Conservation (phyloP, 345 rosid genomes). For the Psidium friedrichsthalianum region DNA sequence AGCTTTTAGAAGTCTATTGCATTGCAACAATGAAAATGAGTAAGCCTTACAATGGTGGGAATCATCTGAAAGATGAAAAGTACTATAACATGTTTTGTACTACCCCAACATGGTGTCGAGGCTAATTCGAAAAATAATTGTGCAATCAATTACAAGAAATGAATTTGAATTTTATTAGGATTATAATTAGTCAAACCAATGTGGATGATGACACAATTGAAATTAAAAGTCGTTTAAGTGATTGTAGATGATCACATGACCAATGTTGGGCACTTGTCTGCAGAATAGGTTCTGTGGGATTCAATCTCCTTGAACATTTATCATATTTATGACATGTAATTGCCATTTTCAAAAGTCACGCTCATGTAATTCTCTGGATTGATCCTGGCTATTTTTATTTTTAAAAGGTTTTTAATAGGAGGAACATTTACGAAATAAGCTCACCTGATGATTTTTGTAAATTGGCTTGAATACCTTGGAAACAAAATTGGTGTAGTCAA, state of each 20-base stretch:
- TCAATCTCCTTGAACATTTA: background rate
- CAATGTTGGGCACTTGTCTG: background rate
- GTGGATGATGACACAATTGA: background rate
- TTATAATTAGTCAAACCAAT: background rate
- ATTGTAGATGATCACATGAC: background rate
- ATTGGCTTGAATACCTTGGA: background rate
- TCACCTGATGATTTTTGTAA: background rate
- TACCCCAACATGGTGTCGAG: background rate
- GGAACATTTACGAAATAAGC: background rate
- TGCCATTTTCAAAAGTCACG: background rate
- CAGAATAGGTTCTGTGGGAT: background rate
- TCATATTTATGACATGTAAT: background rate
- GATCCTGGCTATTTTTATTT: background rate
- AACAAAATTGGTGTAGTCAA: background rate
- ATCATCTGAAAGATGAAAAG: background rate
- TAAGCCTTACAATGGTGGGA: background rate
- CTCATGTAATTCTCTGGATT: background rate
- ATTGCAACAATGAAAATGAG: background rate
- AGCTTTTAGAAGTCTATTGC: background rate
- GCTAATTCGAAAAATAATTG: background rate
- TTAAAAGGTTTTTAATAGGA: background rate
- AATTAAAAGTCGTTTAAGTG: background rate
- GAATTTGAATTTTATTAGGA: background rate
- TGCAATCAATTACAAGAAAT: background rate
- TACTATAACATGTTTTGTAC: background rate